Base-by-base conservation (phyloP, 2,329 filamentous ascomycete species). In the Pseudogymnoascus sp. region DNA sequence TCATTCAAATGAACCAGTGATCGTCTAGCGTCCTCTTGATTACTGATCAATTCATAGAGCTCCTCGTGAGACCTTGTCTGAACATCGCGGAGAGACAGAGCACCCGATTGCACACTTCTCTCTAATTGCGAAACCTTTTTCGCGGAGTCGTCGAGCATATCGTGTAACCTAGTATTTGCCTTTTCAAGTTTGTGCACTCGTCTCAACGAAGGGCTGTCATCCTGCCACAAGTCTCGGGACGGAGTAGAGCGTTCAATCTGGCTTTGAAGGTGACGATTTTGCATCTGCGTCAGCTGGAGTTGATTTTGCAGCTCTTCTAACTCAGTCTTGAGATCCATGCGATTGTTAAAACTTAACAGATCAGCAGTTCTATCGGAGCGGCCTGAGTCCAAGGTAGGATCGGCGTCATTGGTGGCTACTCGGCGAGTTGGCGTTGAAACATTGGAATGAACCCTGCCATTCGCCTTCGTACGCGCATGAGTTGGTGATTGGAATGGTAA, bases 21-120 rank as follows among this genome's bases (percentile, higher is more conserved):
- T 63, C 90, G 87, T 52, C 95, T 86, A 28, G 91, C 92, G 66
- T 96, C 88, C 74, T 97, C 93, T 73, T 97, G 95, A 65, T 88
- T 93, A 74, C 92, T 96, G 72, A 97, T 88, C 40, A 96, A 82
- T 66, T 97, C 92, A 67, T 96, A 89, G 16, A 97, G 86, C 74
- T 97, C 95, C 72, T 97, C 93, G 69, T 97, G 92, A 5, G 92
- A 96, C 73, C 90, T 93, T 1, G 93, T 89, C 74, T 97, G 93
- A 52, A 97, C 86, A 74, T 97, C 93, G 59, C 92, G 89, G 45
- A 97, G 80, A 0, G 91, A 95, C 4, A 97, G 80, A 73, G 97
- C 90, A 11, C 93, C 95, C 37, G 88, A 90, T 63, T 88, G 89
- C 63, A 97, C 88, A 64, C 87, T 92, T 73, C 90, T 89, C 75